Evolutionary conservation across 2,329 filamentous ascomycete genomes (phyloP).

Genomic region (Monascus ruber): DNA sequence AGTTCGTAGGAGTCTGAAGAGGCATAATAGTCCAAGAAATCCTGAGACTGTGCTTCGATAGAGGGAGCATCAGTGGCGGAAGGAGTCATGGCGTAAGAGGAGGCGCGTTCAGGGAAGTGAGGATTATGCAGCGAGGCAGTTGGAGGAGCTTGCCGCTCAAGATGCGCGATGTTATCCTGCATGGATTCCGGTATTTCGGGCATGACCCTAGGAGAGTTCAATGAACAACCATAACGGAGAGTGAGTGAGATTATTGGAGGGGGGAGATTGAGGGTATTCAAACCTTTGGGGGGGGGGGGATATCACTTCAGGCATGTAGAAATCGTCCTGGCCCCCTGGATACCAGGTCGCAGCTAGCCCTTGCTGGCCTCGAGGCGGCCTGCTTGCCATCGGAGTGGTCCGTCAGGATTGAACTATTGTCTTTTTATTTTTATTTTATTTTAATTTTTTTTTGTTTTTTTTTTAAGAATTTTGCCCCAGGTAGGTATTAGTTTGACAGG

Average conservation of each 20-base stretch:
- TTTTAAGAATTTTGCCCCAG: no score
- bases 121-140: slow-evolving; percentile 21
- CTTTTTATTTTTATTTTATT: slow-evolving; percentile 4
- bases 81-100: slow-evolving; percentile 13
- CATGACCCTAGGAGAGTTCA: slow-evolving; percentile 56
- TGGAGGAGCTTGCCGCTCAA: slow-evolving; percentile 63
- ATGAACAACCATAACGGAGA: slow-evolving; percentile 12
- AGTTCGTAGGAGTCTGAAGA: slow-evolving; percentile 35
- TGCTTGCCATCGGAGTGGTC: slow-evolving; percentile 20
- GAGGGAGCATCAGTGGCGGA: not conserved
- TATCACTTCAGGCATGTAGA: slow-evolving; percentile 57
- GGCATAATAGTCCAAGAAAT: slow-evolving; percentile 3
- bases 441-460: slow-evolving; percentile 1
- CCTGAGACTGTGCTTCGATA: slow-evolving; percentile 15
- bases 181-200: slow-evolving; percentile 94
- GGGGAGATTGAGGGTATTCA: slow-evolving; percentile 11
- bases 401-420: slow-evolving; percentile 4
- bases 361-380: slow-evolving; percentile 28
- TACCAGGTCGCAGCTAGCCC: slow-evolving; percentile 53
- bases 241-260: slow-evolving; percentile 4
- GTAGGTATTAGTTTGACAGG: no score
- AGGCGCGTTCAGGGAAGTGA: slow-evolving; percentile 26
- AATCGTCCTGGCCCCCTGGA: slow-evolving; percentile 57
- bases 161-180: slow-evolving; percentile 81
- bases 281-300: slow-evolving; percentile 61